Evolutionary conservation across 345 rosid genomes (phyloP), one percentile per base, ranked within the genome.

Genomic region (Hypericum perforatum): DNA sequence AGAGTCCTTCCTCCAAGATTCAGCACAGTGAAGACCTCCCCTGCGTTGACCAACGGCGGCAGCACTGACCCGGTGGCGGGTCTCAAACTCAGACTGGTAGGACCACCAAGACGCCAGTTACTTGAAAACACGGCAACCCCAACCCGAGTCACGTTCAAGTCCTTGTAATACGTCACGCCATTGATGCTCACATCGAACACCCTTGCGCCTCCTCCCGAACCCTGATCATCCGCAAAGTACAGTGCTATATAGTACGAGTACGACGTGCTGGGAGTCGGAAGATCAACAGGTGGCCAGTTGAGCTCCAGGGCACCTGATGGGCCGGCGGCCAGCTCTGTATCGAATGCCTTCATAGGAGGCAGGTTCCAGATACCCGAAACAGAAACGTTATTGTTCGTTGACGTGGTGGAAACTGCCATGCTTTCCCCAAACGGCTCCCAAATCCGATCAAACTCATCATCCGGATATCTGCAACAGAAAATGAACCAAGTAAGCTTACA

Each of bases 281-380:
- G 83, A 0, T 74, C 57, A 51, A 56, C 72, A 11, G 69, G 75
- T 0, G 95, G 96, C 95, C 98, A 92, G 9, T 50, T 74, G 57
- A 92, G 69, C 68, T 80, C 82, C 75, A 82, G 41, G 13, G 72
- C 62, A 48, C 70, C 72, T 40, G 60, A 54, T 39, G 53, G 67
- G 4, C 50, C 49, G 41, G 73, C 60, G 52, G 76, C 70, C 64
- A 92, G 46, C 58, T 71, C 94, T 0, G 78, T 73, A 56, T 92
- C 82, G 55, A 88, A 92, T 56, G 85, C 76, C 74, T 76, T 85
- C 13, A 61, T 45, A 36, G 96, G 94, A 5, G 98, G 98, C 3
- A 74, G 76, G 66, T 92, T 92, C 98, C 98, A 92, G 63, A 92
- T 80, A 60, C 95, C 89, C 16, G 85, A 75, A 69, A 83, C 76